Base-by-base conservation (phyloP, 192 early-diverging fungal species). In the Diversispora epigaea region DNA sequence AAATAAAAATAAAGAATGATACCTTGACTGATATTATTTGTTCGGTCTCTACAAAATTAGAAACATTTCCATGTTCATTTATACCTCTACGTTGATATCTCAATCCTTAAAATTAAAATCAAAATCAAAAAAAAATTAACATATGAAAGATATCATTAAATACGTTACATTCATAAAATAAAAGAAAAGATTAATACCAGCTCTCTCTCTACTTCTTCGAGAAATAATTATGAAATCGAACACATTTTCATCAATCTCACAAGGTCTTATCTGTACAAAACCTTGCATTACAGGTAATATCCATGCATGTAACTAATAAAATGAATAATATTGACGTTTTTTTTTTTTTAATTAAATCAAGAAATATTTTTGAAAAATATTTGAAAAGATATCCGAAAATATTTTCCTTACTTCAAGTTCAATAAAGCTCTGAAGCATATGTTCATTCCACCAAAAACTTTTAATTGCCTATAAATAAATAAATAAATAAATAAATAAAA, bases 21-120 rank as follows among this genome's bases (percentile, higher is more conserved):
- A 83, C 82, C 73, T 87, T 84, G n/a, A 89, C 81, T 12, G 86
- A 77, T 4, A 97, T 79, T 22, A 98, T 82, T 82, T 97, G 95
- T 79, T 99, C 96, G 3, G 95, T 98, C 79, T 99, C 97, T 0
- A 98, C 96, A 87, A 91, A 98, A 84, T 99, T 99, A 43, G 97
- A 92, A 3, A 95, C 93, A 71, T 93, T 80, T 3, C 96, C 97
- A 17, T 88, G 57, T 43, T 90, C 89, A 82, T 99, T 92, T 32
- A 96, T 87, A 43, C 97, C 96, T 60, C 97, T 87, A 8, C 91
- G 84, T 73, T 98, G 91, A 79, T 96, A 99, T 19, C 97, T 90
- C 57, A 94, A 85, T 39, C 94, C 93, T 75, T 21, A 39, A 52
- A 49, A 47, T n/a, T 3, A 69, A 44, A 10, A n/a, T n/a, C n/a